Evolutionary conservation across 805 yeast species (phyloP).

Genomic region (Huiozyma sinensis): DNA sequence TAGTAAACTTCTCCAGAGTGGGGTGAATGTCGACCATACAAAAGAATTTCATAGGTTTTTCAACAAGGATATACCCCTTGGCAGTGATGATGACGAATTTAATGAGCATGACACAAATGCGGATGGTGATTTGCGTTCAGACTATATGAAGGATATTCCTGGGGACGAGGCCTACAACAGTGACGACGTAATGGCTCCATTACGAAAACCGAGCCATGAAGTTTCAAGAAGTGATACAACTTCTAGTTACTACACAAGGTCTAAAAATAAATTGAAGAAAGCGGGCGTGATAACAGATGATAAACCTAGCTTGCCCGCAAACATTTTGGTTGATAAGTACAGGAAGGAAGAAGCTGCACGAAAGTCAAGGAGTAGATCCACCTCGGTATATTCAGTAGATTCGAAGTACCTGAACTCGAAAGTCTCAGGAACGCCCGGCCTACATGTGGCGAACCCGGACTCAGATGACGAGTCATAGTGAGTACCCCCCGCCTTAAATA

Average conservation of each 20-base stretch:
- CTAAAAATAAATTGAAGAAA: constrained; percentile 18
- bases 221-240: constrained; percentile 22
- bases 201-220: constrained; percentile 7
- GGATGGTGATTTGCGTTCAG: constrained; percentile 9
- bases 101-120: constrained; percentile 1
- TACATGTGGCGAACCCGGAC: constrained; percentile 26
- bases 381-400: constrained; percentile 5
- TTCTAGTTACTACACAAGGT: constrained; percentile 26
- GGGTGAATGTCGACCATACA: constrained; percentile 21
- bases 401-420: constrained; percentile 3
- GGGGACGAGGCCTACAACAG: constrained; percentile 30
- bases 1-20: not conserved
- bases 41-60: constrained; percentile 25
- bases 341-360: not conserved
- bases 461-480: constrained; percentile 14
- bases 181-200: constrained; percentile 26
- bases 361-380: constrained; percentile 2
- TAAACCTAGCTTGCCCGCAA: constrained; percentile 10
- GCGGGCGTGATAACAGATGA: not conserved
- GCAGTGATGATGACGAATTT: not conserved
- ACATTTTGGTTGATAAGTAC: constrained; percentile 14
- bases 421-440: constrained; percentile 9
- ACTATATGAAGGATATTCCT: constrained; percentile 24
- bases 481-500: too few species aligned
- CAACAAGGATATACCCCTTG: constrained; percentile 10